Evolutionary conservation across 495 filamentous ascomycete species (phyloP).

Genomic region (Lindgomyces ingoldianus): DNA sequence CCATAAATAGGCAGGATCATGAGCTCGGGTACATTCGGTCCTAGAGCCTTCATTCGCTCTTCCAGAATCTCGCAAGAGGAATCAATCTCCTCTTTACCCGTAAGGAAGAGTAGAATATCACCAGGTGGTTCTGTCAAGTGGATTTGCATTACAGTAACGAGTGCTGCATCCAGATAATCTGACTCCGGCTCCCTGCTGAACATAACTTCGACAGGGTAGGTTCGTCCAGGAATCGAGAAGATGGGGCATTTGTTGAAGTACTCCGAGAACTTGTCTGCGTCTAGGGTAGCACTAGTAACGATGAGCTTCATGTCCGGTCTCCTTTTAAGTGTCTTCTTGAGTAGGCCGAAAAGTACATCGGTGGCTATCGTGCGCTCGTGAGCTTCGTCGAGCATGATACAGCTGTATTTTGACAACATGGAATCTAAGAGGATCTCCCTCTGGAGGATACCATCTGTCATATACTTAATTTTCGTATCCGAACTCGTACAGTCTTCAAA

Average conservation of each 20-base stretch:
- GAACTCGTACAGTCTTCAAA: constrained; percentile 94
- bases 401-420: constrained; percentile 81
- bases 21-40: constrained; percentile 86
- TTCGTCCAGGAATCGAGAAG: constrained; percentile 88
- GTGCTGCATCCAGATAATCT: constrained; percentile 93
- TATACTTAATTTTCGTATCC: constrained; percentile 95
- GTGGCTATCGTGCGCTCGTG: constrained; percentile 97
- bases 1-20: constrained; percentile 95
- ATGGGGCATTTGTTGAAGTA: constrained; percentile 96
- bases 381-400: constrained; percentile 98
- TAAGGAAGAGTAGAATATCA: constrained; percentile 94
- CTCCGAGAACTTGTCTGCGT: constrained; percentile 94
- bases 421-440: constrained; percentile 91
- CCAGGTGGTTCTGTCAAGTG: constrained; percentile 87
- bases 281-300: constrained; percentile 92
- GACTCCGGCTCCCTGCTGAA: constrained; percentile 92
- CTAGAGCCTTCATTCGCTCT: constrained; percentile 95
- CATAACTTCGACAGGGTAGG: constrained; percentile 81
- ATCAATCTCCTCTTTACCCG: constrained; percentile 97
- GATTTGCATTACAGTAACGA: constrained; percentile 97
- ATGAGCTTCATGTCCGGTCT: constrained; percentile 90
- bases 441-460: constrained; percentile 99
- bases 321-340: constrained; percentile 90
- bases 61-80: constrained; percentile 88
- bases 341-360: constrained; percentile 88